These are phyloP conservation scores for Kluyveromyces dobzhanskii DNA, from an alignment of 805 yeast genomes.

Conservation along the genomic window DNA sequence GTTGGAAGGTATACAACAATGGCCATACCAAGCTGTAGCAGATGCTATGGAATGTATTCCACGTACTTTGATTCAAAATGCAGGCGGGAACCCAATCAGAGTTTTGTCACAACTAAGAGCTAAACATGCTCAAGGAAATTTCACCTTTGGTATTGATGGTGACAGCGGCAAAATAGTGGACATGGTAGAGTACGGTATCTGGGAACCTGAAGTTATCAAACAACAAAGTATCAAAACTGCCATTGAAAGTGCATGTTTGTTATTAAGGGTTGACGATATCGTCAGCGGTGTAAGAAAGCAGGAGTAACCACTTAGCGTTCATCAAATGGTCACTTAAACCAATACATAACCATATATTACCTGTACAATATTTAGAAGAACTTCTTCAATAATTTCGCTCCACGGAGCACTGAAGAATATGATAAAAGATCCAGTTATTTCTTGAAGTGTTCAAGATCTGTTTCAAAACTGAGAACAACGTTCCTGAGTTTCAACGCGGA, in stretches of 20 bases:
- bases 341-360: neutral
- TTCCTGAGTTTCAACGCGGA: constrained; percentile 23
- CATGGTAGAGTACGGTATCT: constrained; percentile 91
- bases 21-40: constrained; percentile 98
- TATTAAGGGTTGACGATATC: constrained; percentile 94
- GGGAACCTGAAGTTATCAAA: constrained; percentile 99
- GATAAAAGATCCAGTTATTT: constrained; percentile 5
- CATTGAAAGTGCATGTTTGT: constrained; percentile 89
- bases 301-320: constrained; percentile 15
- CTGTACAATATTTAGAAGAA: constrained; percentile 2
- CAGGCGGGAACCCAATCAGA: constrained; percentile 95
- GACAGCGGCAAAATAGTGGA: constrained; percentile 90
- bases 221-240: constrained; percentile 97
- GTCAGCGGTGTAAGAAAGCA: constrained; percentile 85
- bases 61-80: constrained; percentile 91
- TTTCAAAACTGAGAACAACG: constrained; percentile 32
- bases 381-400: neutral
- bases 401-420: neutral
- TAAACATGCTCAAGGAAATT: constrained; percentile 84
- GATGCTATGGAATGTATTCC: constrained; percentile 99
- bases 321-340: neutral
- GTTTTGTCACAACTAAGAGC: constrained; percentile 87
- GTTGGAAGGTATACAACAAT: constrained; percentile 91
- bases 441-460: constrained; percentile 16
- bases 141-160: constrained; percentile 90